Evolutionary conservation across 441 rosid genomes (phyloP).

Genomic region (Corymbia citriodora): DNA sequence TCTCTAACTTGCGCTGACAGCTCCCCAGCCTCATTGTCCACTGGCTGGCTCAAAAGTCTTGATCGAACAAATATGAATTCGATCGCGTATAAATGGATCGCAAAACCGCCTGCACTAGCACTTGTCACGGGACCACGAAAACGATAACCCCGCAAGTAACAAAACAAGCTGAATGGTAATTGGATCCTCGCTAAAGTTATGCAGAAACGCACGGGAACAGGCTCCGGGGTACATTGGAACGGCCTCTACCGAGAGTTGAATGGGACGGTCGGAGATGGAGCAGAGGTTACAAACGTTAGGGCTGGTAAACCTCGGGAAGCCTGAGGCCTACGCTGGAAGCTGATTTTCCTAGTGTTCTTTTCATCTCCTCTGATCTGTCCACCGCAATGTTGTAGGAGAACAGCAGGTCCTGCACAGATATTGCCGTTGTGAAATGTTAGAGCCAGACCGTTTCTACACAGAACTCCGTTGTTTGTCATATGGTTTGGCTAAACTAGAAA

Average conservation of each 20-base stretch:
- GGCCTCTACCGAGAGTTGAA: not conserved
- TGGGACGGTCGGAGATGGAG: not conserved
- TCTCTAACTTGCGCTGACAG: not conserved
- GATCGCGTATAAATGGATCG: not conserved
- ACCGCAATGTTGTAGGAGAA: constrained; percentile 95
- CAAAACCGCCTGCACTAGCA: not conserved
- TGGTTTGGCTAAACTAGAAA: not conserved
- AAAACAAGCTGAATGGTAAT: not conserved
- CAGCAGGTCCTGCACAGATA: constrained; percentile 52
- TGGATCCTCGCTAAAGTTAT: not conserved
- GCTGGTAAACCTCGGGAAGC: constrained; percentile 58
- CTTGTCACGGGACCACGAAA: not conserved
- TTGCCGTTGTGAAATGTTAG: not conserved
- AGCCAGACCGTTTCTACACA: not conserved
- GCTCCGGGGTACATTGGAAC: not conserved
- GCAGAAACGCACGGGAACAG: not conserved
- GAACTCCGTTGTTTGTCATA: not conserved
- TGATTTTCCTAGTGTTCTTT: constrained; percentile 63
- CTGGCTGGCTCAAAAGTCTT: not conserved
- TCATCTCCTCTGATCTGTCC: constrained; percentile 84
- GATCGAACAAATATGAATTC: not conserved
- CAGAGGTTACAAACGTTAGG: constrained; percentile 15
- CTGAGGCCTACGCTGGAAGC: constrained; percentile 90
- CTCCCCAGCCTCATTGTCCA: not conserved
- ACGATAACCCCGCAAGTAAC: not conserved